A percentile compares a stretch with the other conserved stretches of the same genome.
Evolutionary conservation across 352 stramenopile genomes (phyloP).

Genomic region (Globisporangium solare): DNA sequence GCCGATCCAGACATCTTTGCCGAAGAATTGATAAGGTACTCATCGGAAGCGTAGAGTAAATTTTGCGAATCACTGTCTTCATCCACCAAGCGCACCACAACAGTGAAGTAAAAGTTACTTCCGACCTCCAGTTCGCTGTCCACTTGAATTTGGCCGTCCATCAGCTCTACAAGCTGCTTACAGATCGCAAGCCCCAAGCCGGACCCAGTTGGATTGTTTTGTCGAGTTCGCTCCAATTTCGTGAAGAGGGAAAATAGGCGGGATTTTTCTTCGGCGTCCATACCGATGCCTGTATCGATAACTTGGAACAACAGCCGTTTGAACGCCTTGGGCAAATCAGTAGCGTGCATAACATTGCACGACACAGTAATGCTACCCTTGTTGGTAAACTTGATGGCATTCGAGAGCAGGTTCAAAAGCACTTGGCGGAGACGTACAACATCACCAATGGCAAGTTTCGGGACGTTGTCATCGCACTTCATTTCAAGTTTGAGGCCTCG

Average conservation of each 20-base stretch:
- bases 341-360: constrained; percentile 63
- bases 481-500: constrained; percentile 83
- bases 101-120: constrained; percentile 83
- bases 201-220: constrained; percentile 86
- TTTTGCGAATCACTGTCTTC: constrained; percentile 35
- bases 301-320: constrained; percentile 83
- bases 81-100: constrained; percentile 62
- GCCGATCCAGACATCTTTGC: neutral
- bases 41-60: constrained; percentile 44
- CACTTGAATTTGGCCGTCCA: constrained; percentile 85
- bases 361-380: constrained; percentile 77
- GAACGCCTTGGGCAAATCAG: constrained; percentile 53
- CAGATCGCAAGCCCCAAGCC: constrained; percentile 84
- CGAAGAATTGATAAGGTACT: constrained; percentile 36
- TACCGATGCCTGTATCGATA: constrained; percentile 78
- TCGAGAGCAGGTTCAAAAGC: constrained; percentile 79
- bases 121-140: constrained; percentile 76
- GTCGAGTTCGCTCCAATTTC: constrained; percentile 69
- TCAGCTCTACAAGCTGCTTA: constrained; percentile 85
- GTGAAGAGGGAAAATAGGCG: constrained; percentile 81
- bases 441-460: constrained; percentile 68
- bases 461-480: constrained; percentile 57
- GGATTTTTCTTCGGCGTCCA: constrained; percentile 79
- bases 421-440: constrained; percentile 77
- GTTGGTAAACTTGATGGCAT: constrained; percentile 86